These are phyloP conservation scores for Moesziomyces globuligerus DNA, from an alignment of 1,284 basidiomycete species.

Conservation along the genomic window DNA sequence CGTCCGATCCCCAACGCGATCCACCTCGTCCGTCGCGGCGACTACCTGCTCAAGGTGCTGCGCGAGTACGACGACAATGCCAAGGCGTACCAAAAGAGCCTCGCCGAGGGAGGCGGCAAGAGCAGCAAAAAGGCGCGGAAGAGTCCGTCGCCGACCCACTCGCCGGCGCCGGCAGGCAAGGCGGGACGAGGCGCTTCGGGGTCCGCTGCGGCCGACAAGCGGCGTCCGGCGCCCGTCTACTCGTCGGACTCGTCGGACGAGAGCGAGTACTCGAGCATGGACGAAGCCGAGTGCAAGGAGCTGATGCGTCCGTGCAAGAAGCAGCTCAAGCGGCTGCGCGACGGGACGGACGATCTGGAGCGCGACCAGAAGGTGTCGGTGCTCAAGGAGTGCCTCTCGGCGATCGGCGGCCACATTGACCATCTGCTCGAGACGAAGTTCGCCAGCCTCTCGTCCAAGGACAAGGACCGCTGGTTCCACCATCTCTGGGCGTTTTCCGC, in stretches of 20 bases:
- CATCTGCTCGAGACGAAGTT: constrained; percentile 79
- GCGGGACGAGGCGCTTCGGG: constrained; percentile 18
- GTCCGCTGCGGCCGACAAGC: constrained; percentile 32
- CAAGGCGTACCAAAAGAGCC: constrained; percentile 46
- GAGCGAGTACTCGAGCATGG: constrained; percentile 77
- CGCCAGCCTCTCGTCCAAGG: constrained; percentile 76
- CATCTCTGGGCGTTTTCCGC: constrained; percentile 89
- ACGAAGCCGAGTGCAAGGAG: constrained; percentile 93
- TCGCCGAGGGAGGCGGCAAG: constrained; percentile 28
- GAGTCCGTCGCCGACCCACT: constrained; percentile 37
- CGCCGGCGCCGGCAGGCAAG: constrained; percentile 46
- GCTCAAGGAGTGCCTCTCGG: constrained; percentile 92
- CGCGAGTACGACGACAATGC: constrained; percentile 75
- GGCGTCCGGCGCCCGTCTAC: constrained; percentile 45
- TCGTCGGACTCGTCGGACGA: constrained; percentile 57
- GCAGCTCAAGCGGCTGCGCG: constrained; percentile 92
- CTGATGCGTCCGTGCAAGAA: constrained; percentile 95
- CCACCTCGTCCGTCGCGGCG: constrained; percentile 94
- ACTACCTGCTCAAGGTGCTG: constrained; percentile 88
- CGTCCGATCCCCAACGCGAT: constrained; percentile 69
- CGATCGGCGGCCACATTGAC: constrained; percentile 93
- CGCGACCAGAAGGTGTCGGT: constrained; percentile 94
- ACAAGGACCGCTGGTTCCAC: constrained; percentile 84
- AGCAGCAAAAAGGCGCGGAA: constrained; percentile 39
- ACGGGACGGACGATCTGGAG: constrained; percentile 87